phyloP scores from a whole-genome alignment of 1,139 yeast species.

The Martiniozyma asiatica region DNA sequence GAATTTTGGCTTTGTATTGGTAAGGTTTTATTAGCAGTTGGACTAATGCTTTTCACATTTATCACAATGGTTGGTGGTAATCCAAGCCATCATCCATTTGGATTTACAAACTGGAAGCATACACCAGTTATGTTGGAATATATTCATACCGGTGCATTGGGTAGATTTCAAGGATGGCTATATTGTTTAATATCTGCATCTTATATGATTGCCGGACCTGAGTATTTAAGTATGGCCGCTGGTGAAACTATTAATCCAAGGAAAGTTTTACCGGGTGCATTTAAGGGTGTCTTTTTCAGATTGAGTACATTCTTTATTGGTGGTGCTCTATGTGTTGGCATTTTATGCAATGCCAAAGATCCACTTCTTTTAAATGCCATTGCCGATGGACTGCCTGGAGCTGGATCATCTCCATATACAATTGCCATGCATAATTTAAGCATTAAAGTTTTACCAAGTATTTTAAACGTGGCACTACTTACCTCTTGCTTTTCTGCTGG shows the following conservation, averaged over 20 bases:
- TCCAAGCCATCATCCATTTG: conserved; percentile 28
- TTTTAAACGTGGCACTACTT: conserved; percentile 50
- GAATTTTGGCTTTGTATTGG: conserved; percentile 43
- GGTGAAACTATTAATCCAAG: conserved; percentile 58
- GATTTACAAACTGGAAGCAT: conserved; percentile 31
- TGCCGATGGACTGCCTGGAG: conserved; percentile 39
- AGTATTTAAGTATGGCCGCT: conserved; percentile 42
- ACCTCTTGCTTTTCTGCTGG: conserved; percentile 65
- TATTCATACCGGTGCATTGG: conserved; percentile 32
- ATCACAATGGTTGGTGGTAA: conserved; percentile 48
- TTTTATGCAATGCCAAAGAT: conserved; percentile 42
- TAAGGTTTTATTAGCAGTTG: conserved; percentile 37
- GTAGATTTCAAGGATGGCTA: conserved; percentile 39
- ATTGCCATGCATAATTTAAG: conserved; percentile 46
- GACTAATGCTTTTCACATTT: conserved; percentile 38
- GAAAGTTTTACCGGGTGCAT: conserved; percentile 65
- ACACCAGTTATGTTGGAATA: conserved; percentile 26
- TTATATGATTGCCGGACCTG: conserved; percentile 43
- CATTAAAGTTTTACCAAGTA: conserved; percentile 44
- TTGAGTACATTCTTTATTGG: conserved; percentile 58
- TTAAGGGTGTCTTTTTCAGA: conserved; percentile 64
- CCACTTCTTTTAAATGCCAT: conserved; percentile 32
- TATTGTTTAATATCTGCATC: conserved; percentile 33
- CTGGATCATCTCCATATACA: conserved; percentile 53
- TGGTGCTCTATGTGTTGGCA: conserved; percentile 50